Base-by-base conservation (phyloP, 208 protist genomes). In the Leptomonas pyrrhocoris region DNA sequence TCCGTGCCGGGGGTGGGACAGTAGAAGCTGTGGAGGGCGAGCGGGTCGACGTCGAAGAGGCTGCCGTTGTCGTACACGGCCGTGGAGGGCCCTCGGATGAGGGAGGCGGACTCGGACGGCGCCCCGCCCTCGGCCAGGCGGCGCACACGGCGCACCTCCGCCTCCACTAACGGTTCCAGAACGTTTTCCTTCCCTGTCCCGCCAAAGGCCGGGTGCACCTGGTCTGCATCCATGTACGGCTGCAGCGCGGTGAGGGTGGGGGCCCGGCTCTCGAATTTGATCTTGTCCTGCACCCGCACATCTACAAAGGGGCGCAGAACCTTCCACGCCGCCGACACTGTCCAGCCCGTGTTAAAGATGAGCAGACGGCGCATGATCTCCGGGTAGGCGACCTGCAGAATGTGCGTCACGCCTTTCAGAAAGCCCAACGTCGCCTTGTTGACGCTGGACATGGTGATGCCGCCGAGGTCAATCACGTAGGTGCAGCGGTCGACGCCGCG, bases 301-400 rank as follows among this genome's bases (percentile, higher is more conserved):
- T 94, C 84, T 19, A 96, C 74, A 30, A 96, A 80, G 18, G 86
- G 83, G 27, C 73, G 67, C 38, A 96, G 50, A 31, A 92, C 67
- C 71, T 96, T 96, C 87, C 88, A 96, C 23, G 76, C 86, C 4
- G 75, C 80, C n/a, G 76, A 81, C 12, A 94, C 84, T 1, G 82
- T 83, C 87, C 86, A 93, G 28, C 91, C 87, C 2, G 81, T 85
- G 73, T 94, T 94, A 77, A 84, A 94, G 28, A 96, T 74, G 56
- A 94, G 46, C 27, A 96, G 70, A 16, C 80, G 84, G 12, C 81
- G 71, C 73, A 94, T 85, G 31, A 94, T 80, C 72, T 96, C 91
- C 4, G 91, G 91, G 83, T 93, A 96, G 62, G 84, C 85, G 31
- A 89, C 66, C 77, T 96, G 91, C 64, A 91, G 60, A 4, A 90